Percentiles rank a stretch among this genome's conserved stretches.
Evolutionary conservation across 192 early-diverging fungal genomes (phyloP).

Genomic region (Diversispora eburnea): DNA sequence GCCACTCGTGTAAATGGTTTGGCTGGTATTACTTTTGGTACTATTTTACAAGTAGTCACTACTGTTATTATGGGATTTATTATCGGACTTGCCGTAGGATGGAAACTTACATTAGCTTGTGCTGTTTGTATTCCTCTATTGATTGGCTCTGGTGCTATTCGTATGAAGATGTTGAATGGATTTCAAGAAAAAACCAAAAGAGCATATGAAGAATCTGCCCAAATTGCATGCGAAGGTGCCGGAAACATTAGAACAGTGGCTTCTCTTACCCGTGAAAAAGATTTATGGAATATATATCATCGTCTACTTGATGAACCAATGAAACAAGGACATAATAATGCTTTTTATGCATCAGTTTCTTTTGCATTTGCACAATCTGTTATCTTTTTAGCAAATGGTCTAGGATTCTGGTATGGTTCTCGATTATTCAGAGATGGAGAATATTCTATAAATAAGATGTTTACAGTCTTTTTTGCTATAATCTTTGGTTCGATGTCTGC

Average conservation of each 20-base stretch:
- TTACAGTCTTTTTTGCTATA: slow-evolving; percentile 34
- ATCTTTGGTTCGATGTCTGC: slow-evolving; percentile 38
- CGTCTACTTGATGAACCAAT: slow-evolving; percentile 43
- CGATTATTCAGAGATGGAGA: slow-evolving; percentile 28
- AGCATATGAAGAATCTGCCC: slow-evolving; percentile 64
- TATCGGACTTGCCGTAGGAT: slow-evolving; percentile 54
- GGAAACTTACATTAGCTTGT: slow-evolving; percentile 60
- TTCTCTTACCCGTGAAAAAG: slow-evolving; percentile 52
- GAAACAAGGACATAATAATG: slow-evolving; percentile 34
- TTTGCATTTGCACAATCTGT: slow-evolving; percentile 47
- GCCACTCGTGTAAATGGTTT: slow-evolving; percentile 45
- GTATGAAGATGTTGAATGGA: slow-evolving; percentile 51
- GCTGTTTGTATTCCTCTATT: slow-evolving; percentile 67
- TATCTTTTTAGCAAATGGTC: slow-evolving; percentile 43
- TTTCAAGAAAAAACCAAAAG: slow-evolving; percentile 50
- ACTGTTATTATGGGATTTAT: slow-evolving; percentile 26
- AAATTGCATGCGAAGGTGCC: slow-evolving; percentile 73
- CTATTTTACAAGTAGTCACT: slow-evolving; percentile 31
- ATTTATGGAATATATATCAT: slow-evolving; percentile 43
- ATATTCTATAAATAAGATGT: slow-evolving; percentile 27
- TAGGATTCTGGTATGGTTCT: slow-evolving; percentile 50
- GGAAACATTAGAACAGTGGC: slow-evolving; percentile 73
- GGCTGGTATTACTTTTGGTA: slow-evolving; percentile 25
- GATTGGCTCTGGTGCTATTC: slow-evolving; percentile 54
- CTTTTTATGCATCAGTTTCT: slow-evolving; percentile 37